These are phyloP conservation scores for Thielaviopsis populi DNA, from an alignment of 2,329 filamentous ascomycete species.

Conservation along the genomic window DNA sequence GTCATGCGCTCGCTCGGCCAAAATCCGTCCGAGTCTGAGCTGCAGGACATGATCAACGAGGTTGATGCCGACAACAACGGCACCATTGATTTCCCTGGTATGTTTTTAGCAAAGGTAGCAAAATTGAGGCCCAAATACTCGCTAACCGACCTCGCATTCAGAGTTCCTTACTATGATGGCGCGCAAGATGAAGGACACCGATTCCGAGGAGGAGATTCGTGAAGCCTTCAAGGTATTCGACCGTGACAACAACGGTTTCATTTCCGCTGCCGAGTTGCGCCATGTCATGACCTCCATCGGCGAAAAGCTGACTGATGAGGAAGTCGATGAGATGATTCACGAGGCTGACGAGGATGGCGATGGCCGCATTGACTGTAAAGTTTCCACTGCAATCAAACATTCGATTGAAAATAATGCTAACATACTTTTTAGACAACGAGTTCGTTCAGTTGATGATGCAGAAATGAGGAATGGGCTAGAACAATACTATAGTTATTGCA, in stretches of 20 bases:
- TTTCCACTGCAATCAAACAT: conserved; percentile 20
- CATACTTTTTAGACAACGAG: conserved; percentile 53
- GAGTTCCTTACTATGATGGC: conserved; percentile 92
- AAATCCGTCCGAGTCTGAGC: conserved; percentile 78
- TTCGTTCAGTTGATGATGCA: conserved; percentile 95
- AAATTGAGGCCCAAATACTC: neutral
- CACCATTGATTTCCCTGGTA: conserved; percentile 84
- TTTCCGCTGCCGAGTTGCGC: conserved; percentile 73
- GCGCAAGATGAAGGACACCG: conserved; percentile 86
- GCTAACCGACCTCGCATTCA: conserved; percentile 26
- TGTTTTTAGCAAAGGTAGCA: conserved; percentile 21
- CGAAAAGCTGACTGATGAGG: conserved; percentile 79
- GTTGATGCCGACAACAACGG: conserved; percentile 86
- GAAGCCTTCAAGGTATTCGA: conserved; percentile 85
- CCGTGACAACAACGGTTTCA: conserved; percentile 83
- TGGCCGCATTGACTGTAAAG: conserved; percentile 72
- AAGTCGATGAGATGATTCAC: conserved; percentile 87
- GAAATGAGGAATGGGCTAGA: conserved; percentile 44
- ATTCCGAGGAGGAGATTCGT: conserved; percentile 80
- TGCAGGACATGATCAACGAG: conserved; percentile 92
- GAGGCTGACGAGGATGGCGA: conserved; percentile 83
- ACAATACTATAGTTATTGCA: conserved; percentile 6
- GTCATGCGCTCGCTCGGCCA: conserved; percentile 84
- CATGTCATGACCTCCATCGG: conserved; percentile 88
- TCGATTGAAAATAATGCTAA: neutral